Conservation (phyloP, 345 rosid genomes). For the Murraya koenigii region DNA sequence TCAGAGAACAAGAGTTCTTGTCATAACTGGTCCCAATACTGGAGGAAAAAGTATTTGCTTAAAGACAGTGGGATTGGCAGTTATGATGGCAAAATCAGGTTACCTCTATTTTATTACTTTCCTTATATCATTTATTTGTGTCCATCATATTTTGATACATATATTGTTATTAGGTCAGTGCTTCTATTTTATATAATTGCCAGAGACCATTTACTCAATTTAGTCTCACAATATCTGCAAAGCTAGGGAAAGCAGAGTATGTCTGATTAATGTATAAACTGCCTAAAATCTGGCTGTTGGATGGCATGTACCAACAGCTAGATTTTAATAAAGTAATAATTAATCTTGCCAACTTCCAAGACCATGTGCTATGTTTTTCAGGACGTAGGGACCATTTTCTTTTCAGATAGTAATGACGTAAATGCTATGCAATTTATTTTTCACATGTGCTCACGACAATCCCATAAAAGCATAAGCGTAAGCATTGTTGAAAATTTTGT, state of each 20-base stretch:
- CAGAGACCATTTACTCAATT: not conserved
- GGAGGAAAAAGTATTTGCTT: slow-evolving; percentile 95
- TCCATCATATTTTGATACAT: not conserved
- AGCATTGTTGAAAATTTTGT: not conserved
- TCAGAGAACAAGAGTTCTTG: slow-evolving; percentile 64
- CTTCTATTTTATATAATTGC: not conserved
- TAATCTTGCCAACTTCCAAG: not conserved
- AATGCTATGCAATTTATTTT: not conserved
- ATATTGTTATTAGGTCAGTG: not conserved
- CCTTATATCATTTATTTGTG: not conserved
- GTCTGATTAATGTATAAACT: not conserved
- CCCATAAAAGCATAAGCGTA: not conserved
- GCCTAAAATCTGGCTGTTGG: not conserved
- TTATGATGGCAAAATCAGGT: slow-evolving; percentile 98
- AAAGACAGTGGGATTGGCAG: slow-evolving; percentile 90
- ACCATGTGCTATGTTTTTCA: not conserved
- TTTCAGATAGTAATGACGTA: not conserved
- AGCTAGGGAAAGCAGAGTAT: not conserved
- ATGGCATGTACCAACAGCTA: not conserved
- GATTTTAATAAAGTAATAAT: not conserved
- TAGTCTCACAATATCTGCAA: not conserved
- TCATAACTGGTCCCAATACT: slow-evolving; percentile 94
- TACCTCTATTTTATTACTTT: not conserved
- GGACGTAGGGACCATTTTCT: not conserved
- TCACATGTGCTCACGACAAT: not conserved